A percentile compares a stretch with the other conserved stretches of the same genome.
These are phyloP conservation scores for Aspergillus sp. DNA, from an alignment of 2,329 filamentous ascomycete species.

Conservation along the genomic window DNA sequence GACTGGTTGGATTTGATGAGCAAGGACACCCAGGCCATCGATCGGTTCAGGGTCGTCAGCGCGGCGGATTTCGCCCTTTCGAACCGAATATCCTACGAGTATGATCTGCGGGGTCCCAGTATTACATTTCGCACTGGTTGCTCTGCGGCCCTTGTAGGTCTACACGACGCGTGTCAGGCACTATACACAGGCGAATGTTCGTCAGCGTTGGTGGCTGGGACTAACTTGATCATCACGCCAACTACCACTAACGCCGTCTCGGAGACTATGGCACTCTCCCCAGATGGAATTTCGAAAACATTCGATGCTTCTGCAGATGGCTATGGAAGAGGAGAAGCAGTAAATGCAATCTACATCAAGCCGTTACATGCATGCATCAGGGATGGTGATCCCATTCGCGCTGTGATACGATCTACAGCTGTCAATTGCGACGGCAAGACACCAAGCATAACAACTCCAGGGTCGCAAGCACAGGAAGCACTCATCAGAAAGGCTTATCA, in stretches of 20 bases:
- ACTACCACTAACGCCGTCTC: constrained; percentile 29
- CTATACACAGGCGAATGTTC: constrained; percentile 14
- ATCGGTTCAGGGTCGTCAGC: constrained; percentile 19
- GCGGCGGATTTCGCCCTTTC: constrained; percentile 23
- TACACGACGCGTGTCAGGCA: constrained; percentile 35
- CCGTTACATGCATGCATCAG: constrained; percentile 27
- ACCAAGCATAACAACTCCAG: constrained; percentile 21
- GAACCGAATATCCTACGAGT: constrained; percentile 28
- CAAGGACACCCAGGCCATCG: constrained; percentile 25
- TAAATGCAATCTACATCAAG: constrained; percentile 35
- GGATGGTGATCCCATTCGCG: constrained; percentile 35
- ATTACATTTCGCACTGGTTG: constrained; percentile 39
- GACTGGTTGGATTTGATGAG: constrained; percentile 26
- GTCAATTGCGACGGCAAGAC: constrained; percentile 34
- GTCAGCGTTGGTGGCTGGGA: constrained; percentile 36
- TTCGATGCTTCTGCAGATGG: constrained; percentile 33
- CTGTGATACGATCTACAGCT: constrained; percentile 35
- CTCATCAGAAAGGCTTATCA: constrained; percentile 14
- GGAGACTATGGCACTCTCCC: constrained; percentile 38
- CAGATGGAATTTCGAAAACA: constrained; percentile 28
- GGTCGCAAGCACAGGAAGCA: constrained; percentile 16
- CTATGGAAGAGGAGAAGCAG: constrained; percentile 35
- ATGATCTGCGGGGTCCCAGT: constrained; percentile 26
- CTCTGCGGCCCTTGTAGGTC: constrained; percentile 34
- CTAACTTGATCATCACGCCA: constrained; percentile 37